Base-by-base conservation (phyloP, 148 eudicot genomes). In the Nyssa sinensis region DNA sequence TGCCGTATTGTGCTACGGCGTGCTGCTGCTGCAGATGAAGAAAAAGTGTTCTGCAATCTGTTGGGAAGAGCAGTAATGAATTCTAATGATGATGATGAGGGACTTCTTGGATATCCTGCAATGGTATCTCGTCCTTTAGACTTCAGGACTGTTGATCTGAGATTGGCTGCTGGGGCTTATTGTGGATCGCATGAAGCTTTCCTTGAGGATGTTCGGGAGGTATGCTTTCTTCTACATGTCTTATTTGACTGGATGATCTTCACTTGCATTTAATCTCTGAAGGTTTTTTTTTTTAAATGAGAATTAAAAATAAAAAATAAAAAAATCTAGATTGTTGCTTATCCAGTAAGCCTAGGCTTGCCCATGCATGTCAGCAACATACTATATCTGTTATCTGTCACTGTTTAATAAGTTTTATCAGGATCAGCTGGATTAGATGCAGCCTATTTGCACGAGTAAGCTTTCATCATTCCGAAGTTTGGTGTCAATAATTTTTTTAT, bases 91-190 rank as follows among this genome's bases (percentile, higher is more conserved):
- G 88, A 82, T 64, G 88, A 87, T 25, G 86, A 82, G 62, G 90
- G 90, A 37, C 75, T 84, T 78, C 79, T 87, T 30, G 86, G 88
- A 57, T 81, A 81, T 82, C 81, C 90, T 67, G 81, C 88, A 31
- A 84, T 82, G 78, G 90, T 87, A 1, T 82, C 90, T 59, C 84
- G 90, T 62, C 90, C 90, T 64, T 72, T 87, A 47, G 90, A 87
- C 71, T 87, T 87, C 77, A 76, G 90, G 77, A 79, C 82, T 23
- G 82, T 87, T 76, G 90, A 87, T 80, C 55, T 84, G 37, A 82
- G 86, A 72, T 74, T 87, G 86, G 86, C 86, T 74, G 83, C 78
- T 51, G 88, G 90, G 62, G 67, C 80, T 69, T 87, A 87, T 61
- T 73, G 75, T 69, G 86, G 86, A 78, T 87, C 86, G 13, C 88